These are phyloP conservation scores for Sporothrix euskadiensis DNA, from an alignment of 2,329 filamentous ascomycete species.

Conservation along the genomic window DNA sequence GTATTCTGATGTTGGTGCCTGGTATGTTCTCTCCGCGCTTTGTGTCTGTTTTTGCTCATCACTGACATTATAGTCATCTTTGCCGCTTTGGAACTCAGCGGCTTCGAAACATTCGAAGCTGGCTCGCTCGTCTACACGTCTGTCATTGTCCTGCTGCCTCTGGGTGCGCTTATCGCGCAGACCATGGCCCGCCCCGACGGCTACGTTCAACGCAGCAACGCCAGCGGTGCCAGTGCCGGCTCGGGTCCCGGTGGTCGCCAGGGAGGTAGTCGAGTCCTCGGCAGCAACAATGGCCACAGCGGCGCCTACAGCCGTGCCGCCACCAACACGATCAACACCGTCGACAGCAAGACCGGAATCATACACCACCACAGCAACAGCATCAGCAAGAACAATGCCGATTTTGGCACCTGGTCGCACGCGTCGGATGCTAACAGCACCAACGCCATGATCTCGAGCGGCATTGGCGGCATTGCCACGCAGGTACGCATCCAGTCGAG, in stretches of 20 bases:
- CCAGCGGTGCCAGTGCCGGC: conserved; percentile 1
- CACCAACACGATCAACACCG: not conserved
- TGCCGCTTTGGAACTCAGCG: conserved; percentile 49
- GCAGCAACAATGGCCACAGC: not conserved
- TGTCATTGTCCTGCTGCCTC: conserved; percentile 53
- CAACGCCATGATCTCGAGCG: conserved; percentile 5
- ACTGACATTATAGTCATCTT: conserved; percentile 49
- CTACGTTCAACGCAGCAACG: not conserved
- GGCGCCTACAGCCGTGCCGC: conserved; percentile 23
- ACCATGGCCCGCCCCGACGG: conserved; percentile 38
- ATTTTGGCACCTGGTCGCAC: conserved; percentile 25
- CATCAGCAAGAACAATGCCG: not conserved
- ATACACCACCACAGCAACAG: not conserved
- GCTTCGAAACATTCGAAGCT: conserved; percentile 49
- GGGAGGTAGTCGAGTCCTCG: conserved; percentile 11
- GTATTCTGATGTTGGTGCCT: conserved; percentile 57
- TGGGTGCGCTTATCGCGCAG: conserved; percentile 55
- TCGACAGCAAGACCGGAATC: conserved; percentile 22
- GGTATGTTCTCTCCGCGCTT: conserved; percentile 40
- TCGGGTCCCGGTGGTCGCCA: not conserved
- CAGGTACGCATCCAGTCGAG: conserved; percentile 26
- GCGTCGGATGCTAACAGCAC: conserved; percentile 25
- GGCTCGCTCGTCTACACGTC: conserved; percentile 53
- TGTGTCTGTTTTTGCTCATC: not conserved
- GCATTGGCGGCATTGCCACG: conserved; percentile 13